These are phyloP conservation scores for Seminavis robusta DNA, from an alignment of 108 stramenopile species.

Conservation along the genomic window DNA sequence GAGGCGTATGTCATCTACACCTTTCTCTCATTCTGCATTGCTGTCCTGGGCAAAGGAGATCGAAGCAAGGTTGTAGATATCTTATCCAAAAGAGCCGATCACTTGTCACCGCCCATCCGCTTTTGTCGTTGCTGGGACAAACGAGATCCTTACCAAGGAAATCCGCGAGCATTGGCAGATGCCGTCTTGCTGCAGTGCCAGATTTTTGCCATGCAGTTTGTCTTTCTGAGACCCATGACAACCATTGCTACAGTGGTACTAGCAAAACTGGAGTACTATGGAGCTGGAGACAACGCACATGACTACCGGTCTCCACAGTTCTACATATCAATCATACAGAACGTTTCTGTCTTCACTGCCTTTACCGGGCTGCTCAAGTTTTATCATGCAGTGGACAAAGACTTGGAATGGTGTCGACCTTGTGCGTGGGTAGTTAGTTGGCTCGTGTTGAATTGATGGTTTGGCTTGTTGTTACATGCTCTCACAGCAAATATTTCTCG, in stretches of 20 bases:
- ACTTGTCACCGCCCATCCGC: slow-evolving; percentile 63
- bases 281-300: slow-evolving; percentile 34
- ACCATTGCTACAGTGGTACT: slow-evolving; percentile 64
- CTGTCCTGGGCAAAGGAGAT: slow-evolving; percentile 85
- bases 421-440: slow-evolving; percentile 85
- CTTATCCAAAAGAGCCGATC: slow-evolving; percentile 56
- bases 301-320: slow-evolving; percentile 79
- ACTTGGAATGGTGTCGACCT: slow-evolving; percentile 86
- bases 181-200: slow-evolving; percentile 87
- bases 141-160: slow-evolving; percentile 34
- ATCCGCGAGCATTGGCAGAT: slow-evolving; percentile 60
- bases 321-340: slow-evolving; percentile 73
- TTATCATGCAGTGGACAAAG: slow-evolving; percentile 87
- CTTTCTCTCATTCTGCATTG: slow-evolving; percentile 85
- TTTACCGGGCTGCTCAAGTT: slow-evolving; percentile 90
- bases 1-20: slow-evolving; percentile 92
- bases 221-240: slow-evolving; percentile 75
- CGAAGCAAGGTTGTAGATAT: slow-evolving; percentile 68
- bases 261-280: slow-evolving; percentile 67
- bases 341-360: slow-evolving; percentile 81
- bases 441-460: slow-evolving; percentile 36
- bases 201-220: slow-evolving; percentile 89
- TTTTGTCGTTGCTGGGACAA: slow-evolving; percentile 42
- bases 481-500: not conserved
- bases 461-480: not conserved